Evolutionary conservation across 129 eudicot species (phyloP).

Genomic region (Chrysanthemum lavandulifolium): DNA sequence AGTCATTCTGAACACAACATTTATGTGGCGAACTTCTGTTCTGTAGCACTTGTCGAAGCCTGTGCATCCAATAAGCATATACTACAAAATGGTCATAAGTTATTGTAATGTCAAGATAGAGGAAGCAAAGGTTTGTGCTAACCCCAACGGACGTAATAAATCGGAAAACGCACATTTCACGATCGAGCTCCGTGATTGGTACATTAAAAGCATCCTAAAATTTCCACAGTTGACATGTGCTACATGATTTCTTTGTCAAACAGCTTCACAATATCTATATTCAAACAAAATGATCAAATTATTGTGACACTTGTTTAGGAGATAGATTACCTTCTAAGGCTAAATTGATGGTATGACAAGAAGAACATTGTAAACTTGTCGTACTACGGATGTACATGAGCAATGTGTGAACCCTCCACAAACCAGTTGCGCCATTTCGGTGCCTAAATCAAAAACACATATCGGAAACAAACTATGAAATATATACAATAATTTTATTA

Average conservation of each 20-base stretch:
- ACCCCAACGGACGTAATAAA: conserved; percentile 77
- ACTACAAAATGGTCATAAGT: conserved; percentile 7
- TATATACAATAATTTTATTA: neutral
- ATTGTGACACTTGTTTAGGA: neutral
- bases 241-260: conserved; percentile 70
- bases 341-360: conserved; percentile 68
- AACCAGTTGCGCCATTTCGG: conserved; percentile 82
- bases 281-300: conserved; percentile 1
- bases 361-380: conserved; percentile 78
- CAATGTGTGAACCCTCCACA: conserved; percentile 83
- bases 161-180: conserved; percentile 79
- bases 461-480: neutral
- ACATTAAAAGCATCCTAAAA: conserved; percentile 77
- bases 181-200: conserved; percentile 72
- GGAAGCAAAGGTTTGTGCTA: conserved; percentile 23
- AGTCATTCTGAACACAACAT: conserved; percentile 15
- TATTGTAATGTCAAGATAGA: neutral
- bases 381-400: conserved; percentile 80
- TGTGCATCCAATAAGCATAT: conserved; percentile 31
- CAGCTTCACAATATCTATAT: neutral
- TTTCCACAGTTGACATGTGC: conserved; percentile 89
- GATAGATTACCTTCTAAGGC: conserved; percentile 61
- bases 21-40: conserved; percentile 64
- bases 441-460: conserved; percentile 40
- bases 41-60: conserved; percentile 69